Base-by-base conservation (phyloP, 2,329 filamentous ascomycete genomes). In the Sordariomycetes sp. region DNA sequence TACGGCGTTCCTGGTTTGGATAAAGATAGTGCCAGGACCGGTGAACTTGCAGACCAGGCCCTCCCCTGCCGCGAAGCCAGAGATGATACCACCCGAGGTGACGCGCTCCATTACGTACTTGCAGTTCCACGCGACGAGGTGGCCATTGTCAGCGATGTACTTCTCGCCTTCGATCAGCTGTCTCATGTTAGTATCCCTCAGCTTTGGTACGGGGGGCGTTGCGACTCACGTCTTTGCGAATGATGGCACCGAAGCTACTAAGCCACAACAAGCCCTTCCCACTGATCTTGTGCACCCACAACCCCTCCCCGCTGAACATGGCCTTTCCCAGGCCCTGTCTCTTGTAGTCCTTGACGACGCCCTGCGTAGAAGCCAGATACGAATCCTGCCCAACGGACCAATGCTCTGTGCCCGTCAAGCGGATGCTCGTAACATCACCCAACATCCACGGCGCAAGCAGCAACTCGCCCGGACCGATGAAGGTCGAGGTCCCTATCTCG, bases 111-210 rank as follows among this genome's bases (percentile, higher is more conserved):
- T 77, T 5, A 85, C 72, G 50, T 96, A 98, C 51, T 94, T 86
- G 51, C 84, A 88, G 54, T 95, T 95, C 92, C 92, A 98, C 0
- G 92, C 90, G 1, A 96, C 87, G 1, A 96, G 69, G 46, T 96
- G 87, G 10, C 39, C 39, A 20, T 41, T 41, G 32, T 41, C 39
- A 14, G 95, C 79, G 44, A 92, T 86, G 58, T 95, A 96, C 46
- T 82, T 82, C 54, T 96, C 90, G 8, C 81, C 81, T 10, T 79
- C 72, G 29, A 55, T 59, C 19, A 80, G 63, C 68, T 71, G 32
- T 24, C 2, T 16, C 27, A 2, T 15, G 9, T 48, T 18, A 50
- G 45, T 21, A 35, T 23, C 16, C 10, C 12, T 23, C 11, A 28
- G 8, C 25, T n/a, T 32, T 31, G 9, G 17, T 31, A 7, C 4